These are phyloP conservation scores for Gossypium laxum DNA, from an alignment of 441 rosid genomes.

Conservation along the genomic window DNA sequence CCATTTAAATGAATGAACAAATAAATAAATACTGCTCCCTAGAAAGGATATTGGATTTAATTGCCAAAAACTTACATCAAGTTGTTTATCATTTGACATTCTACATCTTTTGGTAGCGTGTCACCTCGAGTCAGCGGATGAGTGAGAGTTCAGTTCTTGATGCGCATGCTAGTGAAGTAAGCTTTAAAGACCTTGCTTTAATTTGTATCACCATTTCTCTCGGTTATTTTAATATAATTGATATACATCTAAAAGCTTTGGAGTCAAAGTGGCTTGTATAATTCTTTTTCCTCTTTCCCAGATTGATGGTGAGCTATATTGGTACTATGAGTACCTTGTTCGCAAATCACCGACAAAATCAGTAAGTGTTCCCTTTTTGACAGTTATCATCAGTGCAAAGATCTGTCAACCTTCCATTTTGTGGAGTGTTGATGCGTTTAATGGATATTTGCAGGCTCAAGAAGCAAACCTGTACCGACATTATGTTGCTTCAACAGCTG, in stretches of 20 bases:
- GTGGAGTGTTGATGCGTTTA: constrained; percentile 4
- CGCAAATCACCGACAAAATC: constrained; percentile 73
- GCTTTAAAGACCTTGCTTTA: constrained; percentile 20
- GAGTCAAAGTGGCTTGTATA: background rate
- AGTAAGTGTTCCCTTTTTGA: constrained; percentile 29
- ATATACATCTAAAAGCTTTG: background rate
- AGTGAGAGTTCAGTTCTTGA: constrained; percentile 81
- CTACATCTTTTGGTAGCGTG: constrained; percentile 47
- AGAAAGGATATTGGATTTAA: background rate
- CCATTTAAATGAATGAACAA: background rate
- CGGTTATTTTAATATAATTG: background rate
- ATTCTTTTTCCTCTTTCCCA: constrained; percentile 17
- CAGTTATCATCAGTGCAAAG: constrained; percentile 5
- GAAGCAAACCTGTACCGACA: constrained; percentile 69
- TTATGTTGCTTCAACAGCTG: constrained; percentile 66
- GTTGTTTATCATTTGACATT: constrained; percentile 11
- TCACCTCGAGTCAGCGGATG: constrained; percentile 79
- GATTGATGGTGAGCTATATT: constrained; percentile 81
- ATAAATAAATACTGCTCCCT: background rate
- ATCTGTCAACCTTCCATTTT: constrained; percentile 2
- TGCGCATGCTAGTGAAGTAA: constrained; percentile 58
- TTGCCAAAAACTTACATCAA: constrained; percentile 4
- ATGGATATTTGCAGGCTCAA: constrained; percentile 47
- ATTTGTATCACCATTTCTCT: constrained; percentile 2
- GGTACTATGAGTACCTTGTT: constrained; percentile 78